Evolutionary conservation across 768 basidiomycete genomes (phyloP), one percentile per base, ranked within the genome.

Genomic region (Holtermannia corniformis): DNA sequence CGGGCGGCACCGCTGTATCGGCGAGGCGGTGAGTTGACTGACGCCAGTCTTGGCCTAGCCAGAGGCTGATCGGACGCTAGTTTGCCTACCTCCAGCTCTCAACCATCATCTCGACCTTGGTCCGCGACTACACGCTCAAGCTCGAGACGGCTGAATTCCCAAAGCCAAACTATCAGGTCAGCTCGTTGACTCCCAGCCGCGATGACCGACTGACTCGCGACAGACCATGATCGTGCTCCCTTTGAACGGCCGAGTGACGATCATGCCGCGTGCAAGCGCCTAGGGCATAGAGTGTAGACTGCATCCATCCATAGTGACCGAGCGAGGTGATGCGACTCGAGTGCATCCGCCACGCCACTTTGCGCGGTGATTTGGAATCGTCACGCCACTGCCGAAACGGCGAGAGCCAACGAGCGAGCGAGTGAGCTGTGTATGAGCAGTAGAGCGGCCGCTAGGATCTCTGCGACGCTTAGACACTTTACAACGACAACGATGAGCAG

Each of bases 211-310:
- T 37, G 27, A 27, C 2, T 24, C 24, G 2, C 2, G 47, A 11
- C 64, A 93, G 88, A 92, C 90, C 19, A 86, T 97, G 87, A 91
- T 96, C 63, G 85, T 87, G 44, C 82, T 88, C 76, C 91, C 92
- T 16, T 57, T 68, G 40, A 56, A 70, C 47, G 65, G 67, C 11
- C 41, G 49, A 20, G 57, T 61, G 5, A 57, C 46, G 21, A 64
- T 68, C 56, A 68, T 62, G 10, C 54, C 47, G 10, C 57, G 61
- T 37, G 16, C 16, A 7, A 37, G 32, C 7, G 32, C 32, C 16
- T 37, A 16, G 16, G 16, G 32, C 7, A 37, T 37, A n/a, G n/a
- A n/a, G n/a, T n/a, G n/a, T n/a, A n/a, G n/a, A n/a, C n/a, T n/a
- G n/a, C n/a, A n/a, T n/a, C n/a, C n/a, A n/a, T n/a, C n/a, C n/a